Evolutionary conservation across 1,139 yeast genomes (phyloP).

Genomic region (Maudiozyma humilis): DNA sequence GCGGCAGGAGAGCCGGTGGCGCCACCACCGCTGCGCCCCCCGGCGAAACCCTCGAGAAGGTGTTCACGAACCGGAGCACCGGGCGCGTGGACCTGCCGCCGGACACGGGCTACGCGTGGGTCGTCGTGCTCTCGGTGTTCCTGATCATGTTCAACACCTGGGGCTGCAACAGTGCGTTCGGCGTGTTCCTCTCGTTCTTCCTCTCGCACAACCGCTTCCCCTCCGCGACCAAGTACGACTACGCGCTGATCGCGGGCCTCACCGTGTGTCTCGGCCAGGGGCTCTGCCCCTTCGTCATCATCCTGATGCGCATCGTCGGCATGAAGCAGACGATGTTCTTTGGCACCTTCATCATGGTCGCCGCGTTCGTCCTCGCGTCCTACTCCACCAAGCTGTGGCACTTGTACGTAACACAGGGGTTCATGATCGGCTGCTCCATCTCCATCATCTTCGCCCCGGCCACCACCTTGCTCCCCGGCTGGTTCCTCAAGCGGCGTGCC

Average conservation of each 20-base stretch:
- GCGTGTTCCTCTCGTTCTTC: conserved; percentile 58
- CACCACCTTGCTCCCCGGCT: conserved; percentile 47
- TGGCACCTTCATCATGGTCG: conserved; percentile 47
- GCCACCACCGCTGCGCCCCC: not conserved
- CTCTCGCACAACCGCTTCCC: conserved; percentile 41
- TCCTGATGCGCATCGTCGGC: conserved; percentile 34
- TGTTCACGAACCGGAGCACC: conserved; percentile 30
- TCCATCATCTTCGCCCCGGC: conserved; percentile 55
- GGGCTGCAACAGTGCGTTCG: conserved; percentile 68
- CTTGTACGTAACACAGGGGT: conserved; percentile 61
- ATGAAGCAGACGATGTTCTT: conserved; percentile 35
- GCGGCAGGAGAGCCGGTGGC: too few relatives aligned
- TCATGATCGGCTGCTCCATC: conserved; percentile 54
- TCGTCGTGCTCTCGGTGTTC: conserved; percentile 48
- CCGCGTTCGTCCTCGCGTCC: conserved; percentile 57
- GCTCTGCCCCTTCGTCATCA: conserved; percentile 46
- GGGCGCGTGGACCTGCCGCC: conserved; percentile 41
- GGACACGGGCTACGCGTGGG: conserved; percentile 70
- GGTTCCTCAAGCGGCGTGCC: conserved; percentile 52
- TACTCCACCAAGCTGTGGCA: conserved; percentile 56
- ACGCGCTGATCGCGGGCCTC: conserved; percentile 63
- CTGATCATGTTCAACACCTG: conserved; percentile 53
- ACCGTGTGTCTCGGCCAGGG: conserved; percentile 51
- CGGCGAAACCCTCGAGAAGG: conserved; percentile 19
- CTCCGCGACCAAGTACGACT: conserved; percentile 52